Conservation (phyloP, 257 asterid genomes). For the Nicotiana paniculata region DNA sequence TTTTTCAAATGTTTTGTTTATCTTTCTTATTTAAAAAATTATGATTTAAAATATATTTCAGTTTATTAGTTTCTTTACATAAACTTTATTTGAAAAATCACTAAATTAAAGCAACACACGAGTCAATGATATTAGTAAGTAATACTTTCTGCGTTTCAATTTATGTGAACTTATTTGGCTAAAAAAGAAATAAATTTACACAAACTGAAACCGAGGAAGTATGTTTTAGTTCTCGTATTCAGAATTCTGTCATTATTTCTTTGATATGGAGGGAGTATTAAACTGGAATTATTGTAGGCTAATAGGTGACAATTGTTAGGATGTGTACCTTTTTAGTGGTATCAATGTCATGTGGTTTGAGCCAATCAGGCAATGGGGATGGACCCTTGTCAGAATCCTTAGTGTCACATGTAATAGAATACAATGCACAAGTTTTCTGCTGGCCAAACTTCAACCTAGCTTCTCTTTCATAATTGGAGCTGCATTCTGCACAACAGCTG, state of each 20-base stretch:
- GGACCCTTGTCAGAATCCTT: constrained; percentile 31
- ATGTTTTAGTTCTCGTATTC: neutral
- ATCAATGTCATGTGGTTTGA: constrained; percentile 36
- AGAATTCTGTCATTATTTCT: neutral
- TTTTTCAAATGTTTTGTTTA: neutral
- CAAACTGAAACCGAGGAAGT: neutral
- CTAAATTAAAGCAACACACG: neutral
- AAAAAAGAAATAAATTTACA: no score
- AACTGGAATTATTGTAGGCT: neutral
- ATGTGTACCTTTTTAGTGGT: constrained; percentile 41
- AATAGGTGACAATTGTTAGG: neutral
- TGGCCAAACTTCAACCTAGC: constrained; percentile 30
- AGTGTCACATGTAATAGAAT: constrained; percentile 14
- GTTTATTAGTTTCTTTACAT: neutral
- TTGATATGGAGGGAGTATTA: neutral
- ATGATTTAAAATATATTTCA: neutral
- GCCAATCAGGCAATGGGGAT: constrained; percentile 61
- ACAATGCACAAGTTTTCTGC: constrained; percentile 16
- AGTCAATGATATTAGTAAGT: neutral
- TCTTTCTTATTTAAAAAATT: neutral
- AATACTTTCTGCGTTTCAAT: no score
- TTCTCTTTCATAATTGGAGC: constrained; percentile 61
- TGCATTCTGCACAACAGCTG: constrained; percentile 68
- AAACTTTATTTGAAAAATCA: neutral
- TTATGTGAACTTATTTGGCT: no score